Percentiles rank a stretch among this genome's conserved stretches.
These are phyloP conservation scores for Artemisia princeps DNA, from an alignment of 140 eudicot genomes.

Conservation along the genomic window DNA sequence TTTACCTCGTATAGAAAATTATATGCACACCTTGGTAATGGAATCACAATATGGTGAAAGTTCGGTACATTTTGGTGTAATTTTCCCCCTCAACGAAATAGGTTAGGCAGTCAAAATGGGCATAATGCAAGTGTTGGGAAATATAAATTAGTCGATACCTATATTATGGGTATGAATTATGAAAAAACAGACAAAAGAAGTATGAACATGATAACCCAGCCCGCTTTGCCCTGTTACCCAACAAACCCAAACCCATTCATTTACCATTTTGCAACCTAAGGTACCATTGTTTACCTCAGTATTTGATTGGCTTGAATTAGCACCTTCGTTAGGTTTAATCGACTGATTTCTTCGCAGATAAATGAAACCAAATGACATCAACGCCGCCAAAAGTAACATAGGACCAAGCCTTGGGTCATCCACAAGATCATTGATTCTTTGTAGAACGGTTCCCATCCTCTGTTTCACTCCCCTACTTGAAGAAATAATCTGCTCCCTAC, in stretches of 20 bases:
- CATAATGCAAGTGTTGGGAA: too few species aligned
- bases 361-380: conserved; percentile 64
- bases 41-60: too few species aligned
- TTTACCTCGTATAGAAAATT: too few species aligned
- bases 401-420: conserved; percentile 91
- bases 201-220: background rate
- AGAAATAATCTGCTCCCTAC: conserved; percentile 46
- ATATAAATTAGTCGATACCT: too few species aligned
- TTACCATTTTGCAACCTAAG: background rate
- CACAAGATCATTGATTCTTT: conserved; percentile 29
- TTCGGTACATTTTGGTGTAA: too few species aligned
- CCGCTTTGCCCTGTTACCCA: background rate
- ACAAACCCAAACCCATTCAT: background rate
- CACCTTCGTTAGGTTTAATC: conserved; percentile 29
- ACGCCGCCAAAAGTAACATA: conserved; percentile 67
- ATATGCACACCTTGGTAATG: too few species aligned
- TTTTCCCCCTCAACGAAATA: too few species aligned
- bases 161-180: too few species aligned
- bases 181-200: background rate
- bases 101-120: too few species aligned
- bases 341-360: conserved; percentile 64
- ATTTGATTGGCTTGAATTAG: conserved; percentile 27
- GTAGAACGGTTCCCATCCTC: conserved; percentile 29
- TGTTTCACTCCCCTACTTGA: conserved; percentile 49
- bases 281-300: conserved; percentile 27